Evolutionary conservation across 495 filamentous ascomycete genomes (phyloP), one percentile per base, ranked within the genome.

Genomic region (Penicillium lividum): DNA sequence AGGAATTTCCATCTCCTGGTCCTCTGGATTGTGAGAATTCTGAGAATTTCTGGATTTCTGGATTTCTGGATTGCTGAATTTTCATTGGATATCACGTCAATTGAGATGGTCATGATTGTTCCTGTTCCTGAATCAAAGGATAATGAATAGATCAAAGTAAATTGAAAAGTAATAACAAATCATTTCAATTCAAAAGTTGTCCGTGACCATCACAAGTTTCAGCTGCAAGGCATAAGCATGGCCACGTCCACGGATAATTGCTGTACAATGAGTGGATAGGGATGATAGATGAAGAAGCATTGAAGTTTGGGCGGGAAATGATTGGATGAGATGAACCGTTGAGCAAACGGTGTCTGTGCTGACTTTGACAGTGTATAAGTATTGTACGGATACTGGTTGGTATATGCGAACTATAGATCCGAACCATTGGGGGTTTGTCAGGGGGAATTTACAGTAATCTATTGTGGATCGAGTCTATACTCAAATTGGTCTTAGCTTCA

Each of bases 401-500:
- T 22, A 22, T 22, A 30, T 30, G 47, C 25, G 27, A 30, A 16
- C 25, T 15, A 28, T 31, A 40, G 38, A 40, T 40, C 38, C 15
- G 28, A 50, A 50, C 47, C 47, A 50, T 50, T 50, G 46, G 46
- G 27, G 46, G 4, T 33, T 22, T 22, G 22, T 22, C 22, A 22
- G 22, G 22, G 22, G 31, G 31, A 33, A 33, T 33, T 33, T 33
- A n/a, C 16, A 16, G 34, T 30, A 29, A 18, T 5, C 28, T 13
- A 44, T 6, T n/a, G 53, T 57, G 60, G 65, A 67, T 65, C 65
- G 53, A 59, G 51, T 52, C 50, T 60, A 64, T 67, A 58, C 67
- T 63, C 58, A 60, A 59, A 64, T 60, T 65, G 65, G 66, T 60
- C 54, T 63, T 72, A 67, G 63, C 65, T 67, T 59, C 63, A 65